Conservation (phyloP, 805 yeast genomes). For the Pichia californica region DNA sequence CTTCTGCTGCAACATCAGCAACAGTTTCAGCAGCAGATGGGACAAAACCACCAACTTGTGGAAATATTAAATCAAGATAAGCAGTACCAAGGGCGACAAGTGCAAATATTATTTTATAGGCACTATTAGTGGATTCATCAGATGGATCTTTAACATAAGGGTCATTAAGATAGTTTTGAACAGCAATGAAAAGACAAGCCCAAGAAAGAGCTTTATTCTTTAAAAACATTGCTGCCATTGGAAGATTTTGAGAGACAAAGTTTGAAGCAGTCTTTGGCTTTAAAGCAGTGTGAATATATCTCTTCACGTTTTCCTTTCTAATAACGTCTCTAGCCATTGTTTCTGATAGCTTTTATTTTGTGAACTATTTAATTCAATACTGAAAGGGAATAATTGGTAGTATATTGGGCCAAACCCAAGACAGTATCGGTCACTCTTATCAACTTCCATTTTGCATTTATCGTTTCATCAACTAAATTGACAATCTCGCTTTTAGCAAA, state of each 20-base stretch:
- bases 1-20: conserved; percentile 21
- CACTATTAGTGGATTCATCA: conserved; percentile 38
- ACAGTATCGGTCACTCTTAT: no score
- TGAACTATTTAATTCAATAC: background rate
- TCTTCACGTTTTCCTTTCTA: conserved; percentile 25
- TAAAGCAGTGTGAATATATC: conserved; percentile 43
- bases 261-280: conserved; percentile 40
- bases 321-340: conserved; percentile 25
- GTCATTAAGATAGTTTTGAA: conserved; percentile 42
- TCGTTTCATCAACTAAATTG: no score
- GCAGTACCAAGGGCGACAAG: conserved; percentile 41
- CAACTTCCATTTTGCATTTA: background rate
- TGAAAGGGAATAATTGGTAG: no score
- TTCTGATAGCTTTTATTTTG: background rate
- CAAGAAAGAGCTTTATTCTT: conserved; percentile 49
- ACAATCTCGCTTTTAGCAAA: no score
- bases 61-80: conserved; percentile 47
- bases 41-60: conserved; percentile 26
- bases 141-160: conserved; percentile 25
- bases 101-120: conserved; percentile 41
- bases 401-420: no score
- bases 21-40: conserved; percentile 7
- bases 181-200: conserved; percentile 46
- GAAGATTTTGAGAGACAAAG: conserved; percentile 46
- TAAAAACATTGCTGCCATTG: conserved; percentile 61